Evolutionary conservation across 768 basidiomycete genomes (phyloP), one percentile per base, ranked within the genome.

Genomic region (Leucosporidium scottii): DNA sequence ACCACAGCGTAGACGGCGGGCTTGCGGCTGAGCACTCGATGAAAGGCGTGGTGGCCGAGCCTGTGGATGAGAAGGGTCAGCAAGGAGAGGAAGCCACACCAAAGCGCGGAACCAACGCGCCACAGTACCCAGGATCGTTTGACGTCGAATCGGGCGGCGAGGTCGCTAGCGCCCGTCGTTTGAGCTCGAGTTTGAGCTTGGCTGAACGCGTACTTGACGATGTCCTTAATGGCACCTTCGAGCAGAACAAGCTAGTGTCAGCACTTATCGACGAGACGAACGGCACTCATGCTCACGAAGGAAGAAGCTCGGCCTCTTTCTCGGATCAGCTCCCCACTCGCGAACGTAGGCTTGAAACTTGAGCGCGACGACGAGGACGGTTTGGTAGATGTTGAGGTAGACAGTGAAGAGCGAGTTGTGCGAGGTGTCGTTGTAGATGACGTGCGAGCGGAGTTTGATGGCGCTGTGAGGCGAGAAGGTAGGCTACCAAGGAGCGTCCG

Each of bases 341-440:
- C 83, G 81, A 44, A 97, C 79, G 76, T 97, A 96, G 61, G 84
- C 82, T 67, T 90, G 86, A 83, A 91, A 88, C 79, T 90, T 94
- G 82, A 92, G 86, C 0, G 89, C 90, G 4, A 85, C 82, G 53
- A 96, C 77, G 36, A 90, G 78, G 75, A 93, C 88, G 74, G 87
- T 89, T 76, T 91, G 89, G 77, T 91, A 96, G 18, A 94, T 82
- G 78, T 97, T 99, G 62, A 85, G 77, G 77, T 89, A 84, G 15
- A 91, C 84, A 2, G 82, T 82, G 51, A 82, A 74, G 23, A 78
- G 71, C 12, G 84, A 79, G 77, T 93, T 96, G 72, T 93, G 91
- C 71, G 84, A 84, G 48, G 60, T 61, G 60, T 61, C 60, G 60
- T 21, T 49, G 60, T 61, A 61, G 60, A 61, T 50, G 48, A 51